A percentile compares a stretch with the other conserved stretches of the same genome.
Evolutionary conservation across 1,284 basidiomycete species (phyloP).

Genomic region (Puccinia polysora): DNA sequence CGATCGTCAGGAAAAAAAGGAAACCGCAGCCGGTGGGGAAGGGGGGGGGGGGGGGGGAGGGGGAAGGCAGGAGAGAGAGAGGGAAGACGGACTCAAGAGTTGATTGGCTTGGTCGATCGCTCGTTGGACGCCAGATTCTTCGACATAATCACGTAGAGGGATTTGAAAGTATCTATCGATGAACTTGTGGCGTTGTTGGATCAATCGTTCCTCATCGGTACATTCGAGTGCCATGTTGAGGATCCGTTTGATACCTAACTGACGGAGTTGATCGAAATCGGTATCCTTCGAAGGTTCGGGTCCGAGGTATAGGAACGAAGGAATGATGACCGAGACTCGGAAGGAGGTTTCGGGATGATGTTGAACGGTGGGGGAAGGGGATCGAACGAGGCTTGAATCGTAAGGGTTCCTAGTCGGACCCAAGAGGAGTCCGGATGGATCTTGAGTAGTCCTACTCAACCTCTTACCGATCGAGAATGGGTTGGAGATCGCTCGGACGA

Average conservation of each 20-base stretch:
- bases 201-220: slow-evolving; percentile 66
- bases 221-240: slow-evolving; percentile 88
- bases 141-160: slow-evolving; percentile 88
- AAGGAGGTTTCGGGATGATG: slow-evolving; percentile 56
- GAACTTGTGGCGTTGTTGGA: not conserved
- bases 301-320: slow-evolving; percentile 82
- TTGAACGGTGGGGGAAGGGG: slow-evolving; percentile 15
- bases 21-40: slow-evolving; percentile 10
- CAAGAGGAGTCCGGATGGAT: too few relatives aligned
- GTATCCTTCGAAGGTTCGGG: slow-evolving; percentile 72
- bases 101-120: slow-evolving; percentile 78
- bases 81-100: slow-evolving; percentile 65
- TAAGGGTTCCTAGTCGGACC: not conserved
- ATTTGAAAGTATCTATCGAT: slow-evolving; percentile 76
- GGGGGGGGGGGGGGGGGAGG: slow-evolving; percentile 1
- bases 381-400: not conserved
- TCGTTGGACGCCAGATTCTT: slow-evolving; percentile 80
- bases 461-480: too few relatives aligned
- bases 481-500: too few relatives aligned
- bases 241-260: slow-evolving; percentile 76
- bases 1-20: not conserved
- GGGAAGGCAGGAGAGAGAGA: slow-evolving; percentile 45
- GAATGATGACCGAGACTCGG: slow-evolving; percentile 77
- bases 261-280: slow-evolving; percentile 68
- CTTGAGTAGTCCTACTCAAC: too few relatives aligned